A percentile compares a stretch with the other conserved stretches of the same genome.
phyloP scores from a whole-genome alignment of 176 grass and related monocot species.

The Raddia distichophylla region DNA sequence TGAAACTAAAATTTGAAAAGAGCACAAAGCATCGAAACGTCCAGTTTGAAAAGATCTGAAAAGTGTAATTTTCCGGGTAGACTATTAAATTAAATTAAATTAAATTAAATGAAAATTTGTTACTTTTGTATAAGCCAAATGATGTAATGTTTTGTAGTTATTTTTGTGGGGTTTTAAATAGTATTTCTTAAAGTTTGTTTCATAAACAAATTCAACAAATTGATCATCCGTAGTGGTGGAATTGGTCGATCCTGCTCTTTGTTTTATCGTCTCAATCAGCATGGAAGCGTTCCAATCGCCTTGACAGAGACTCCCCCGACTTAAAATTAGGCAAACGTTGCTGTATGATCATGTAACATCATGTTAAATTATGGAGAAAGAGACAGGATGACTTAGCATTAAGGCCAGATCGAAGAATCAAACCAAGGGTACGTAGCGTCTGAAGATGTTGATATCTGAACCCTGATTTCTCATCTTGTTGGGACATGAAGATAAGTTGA shows the following conservation, averaged over 20 bases:
- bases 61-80: no score
- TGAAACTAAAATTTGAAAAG: no score
- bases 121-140: no score
- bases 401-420: neutral
- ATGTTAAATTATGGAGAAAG: neutral
- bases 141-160: no score
- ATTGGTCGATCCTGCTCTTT: neutral
- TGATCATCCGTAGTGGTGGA: neutral
- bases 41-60: no score
- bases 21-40: no score
- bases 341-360: neutral
- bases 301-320: neutral
- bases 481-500: neutral
- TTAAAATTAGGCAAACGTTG: neutral
- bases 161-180: no score
- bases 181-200: no score
- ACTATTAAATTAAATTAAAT: no score
- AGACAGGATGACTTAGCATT: neutral
- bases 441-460: neutral
- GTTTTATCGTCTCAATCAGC: neutral
- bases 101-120: no score
- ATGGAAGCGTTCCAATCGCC: conserved; percentile 10
- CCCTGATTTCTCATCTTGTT: neutral
- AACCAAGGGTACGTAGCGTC: neutral
- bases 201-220: neutral